Percentiles rank a stretch among this genome's conserved stretches.
phyloP scores from a whole-genome alignment of 2,329 filamentous ascomycete species.

The Botrytis pseudocinerea region DNA sequence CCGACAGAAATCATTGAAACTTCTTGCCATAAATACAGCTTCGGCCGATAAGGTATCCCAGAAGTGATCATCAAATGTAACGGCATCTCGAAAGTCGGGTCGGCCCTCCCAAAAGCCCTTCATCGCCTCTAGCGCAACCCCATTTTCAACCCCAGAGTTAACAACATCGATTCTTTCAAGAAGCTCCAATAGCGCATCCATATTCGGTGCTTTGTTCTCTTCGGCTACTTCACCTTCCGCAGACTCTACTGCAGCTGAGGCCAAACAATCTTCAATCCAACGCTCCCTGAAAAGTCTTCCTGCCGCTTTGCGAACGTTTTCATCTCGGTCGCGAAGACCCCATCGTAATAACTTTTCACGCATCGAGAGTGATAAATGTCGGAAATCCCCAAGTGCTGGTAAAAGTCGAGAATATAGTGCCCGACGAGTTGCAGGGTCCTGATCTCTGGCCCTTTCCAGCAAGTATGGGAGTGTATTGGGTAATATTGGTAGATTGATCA shows the following conservation, averaged over 20 bases:
- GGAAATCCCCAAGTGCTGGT: conserved; percentile 88
- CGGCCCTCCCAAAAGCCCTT: conserved; percentile 93
- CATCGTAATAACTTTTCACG: conserved; percentile 92
- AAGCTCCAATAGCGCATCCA: conserved; percentile 85
- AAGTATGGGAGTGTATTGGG: conserved; percentile 82
- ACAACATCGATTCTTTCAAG: conserved; percentile 92
- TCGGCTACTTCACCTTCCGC: conserved; percentile 50
- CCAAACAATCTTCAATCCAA: conserved; percentile 97
- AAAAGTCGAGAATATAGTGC: conserved; percentile 85
- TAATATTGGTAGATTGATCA: conserved; percentile 87
- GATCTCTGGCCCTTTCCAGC: conserved; percentile 85
- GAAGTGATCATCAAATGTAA: conserved; percentile 71
- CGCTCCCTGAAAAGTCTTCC: conserved; percentile 86
- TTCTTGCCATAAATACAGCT: conserved; percentile 84
- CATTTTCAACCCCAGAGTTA: conserved; percentile 85
- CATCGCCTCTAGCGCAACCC: conserved; percentile 92
- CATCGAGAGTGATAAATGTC: conserved; percentile 89
- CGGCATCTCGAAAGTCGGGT: conserved; percentile 74
- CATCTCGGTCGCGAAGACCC: conserved; percentile 91
- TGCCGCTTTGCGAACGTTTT: conserved; percentile 89
- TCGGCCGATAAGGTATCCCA: conserved; percentile 83
- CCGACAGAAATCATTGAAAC: conserved; percentile 91
- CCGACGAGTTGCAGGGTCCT: conserved; percentile 79
- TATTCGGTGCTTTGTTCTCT: conserved; percentile 63
- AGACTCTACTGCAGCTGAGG: conserved; percentile 58